phyloP scores from a whole-genome alignment of 768 basidiomycete genomes.

The Ramaria rubella region DNA sequence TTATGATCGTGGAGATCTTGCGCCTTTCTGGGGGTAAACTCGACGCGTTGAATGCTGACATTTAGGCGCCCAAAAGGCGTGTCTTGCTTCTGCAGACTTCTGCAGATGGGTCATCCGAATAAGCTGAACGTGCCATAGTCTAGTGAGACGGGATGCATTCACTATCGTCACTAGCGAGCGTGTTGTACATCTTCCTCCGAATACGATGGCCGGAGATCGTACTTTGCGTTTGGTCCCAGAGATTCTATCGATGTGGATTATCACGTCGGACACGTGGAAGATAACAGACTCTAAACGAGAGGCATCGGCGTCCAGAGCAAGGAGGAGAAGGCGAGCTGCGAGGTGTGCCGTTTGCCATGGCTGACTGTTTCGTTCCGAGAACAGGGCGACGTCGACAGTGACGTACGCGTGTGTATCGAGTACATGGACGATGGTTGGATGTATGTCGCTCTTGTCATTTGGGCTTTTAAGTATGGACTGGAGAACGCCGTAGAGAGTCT shows the following conservation, averaged over 20 bases:
- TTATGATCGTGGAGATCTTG: slow-evolving; percentile 21
- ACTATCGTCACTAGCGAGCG: slow-evolving; percentile 50
- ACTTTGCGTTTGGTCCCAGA: not conserved
- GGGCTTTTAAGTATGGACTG: not conserved
- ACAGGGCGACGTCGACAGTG: slow-evolving; percentile 42
- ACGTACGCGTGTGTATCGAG: slow-evolving; percentile 47
- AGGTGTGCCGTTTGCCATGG: slow-evolving; percentile 33
- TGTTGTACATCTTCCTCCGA: slow-evolving; percentile 64
- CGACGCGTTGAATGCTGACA: slow-evolving; percentile 42
- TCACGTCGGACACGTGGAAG: slow-evolving; percentile 1
- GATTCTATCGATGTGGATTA: not conserved
- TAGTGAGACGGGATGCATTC: slow-evolving; percentile 52
- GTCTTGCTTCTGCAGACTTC: too few species aligned
- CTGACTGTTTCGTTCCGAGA: slow-evolving; percentile 21
- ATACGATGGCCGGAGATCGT: slow-evolving; percentile 27
- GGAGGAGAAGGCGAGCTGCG: slow-evolving; percentile 30
- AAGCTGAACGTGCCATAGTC: slow-evolving; percentile 54
- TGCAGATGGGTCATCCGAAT: slow-evolving; percentile 56
- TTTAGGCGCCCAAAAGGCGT: too few species aligned
- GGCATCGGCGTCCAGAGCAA: slow-evolving; percentile 16
- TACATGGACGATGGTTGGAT: slow-evolving; percentile 28
- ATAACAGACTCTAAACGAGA: not conserved
- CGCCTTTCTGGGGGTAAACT: slow-evolving; percentile 22
- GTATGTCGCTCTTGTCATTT: not conserved
- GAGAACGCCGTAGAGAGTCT: slow-evolving; percentile 1